Conservation (phyloP, 2,329 filamentous ascomycete species). For the Epichloe scottii region DNA sequence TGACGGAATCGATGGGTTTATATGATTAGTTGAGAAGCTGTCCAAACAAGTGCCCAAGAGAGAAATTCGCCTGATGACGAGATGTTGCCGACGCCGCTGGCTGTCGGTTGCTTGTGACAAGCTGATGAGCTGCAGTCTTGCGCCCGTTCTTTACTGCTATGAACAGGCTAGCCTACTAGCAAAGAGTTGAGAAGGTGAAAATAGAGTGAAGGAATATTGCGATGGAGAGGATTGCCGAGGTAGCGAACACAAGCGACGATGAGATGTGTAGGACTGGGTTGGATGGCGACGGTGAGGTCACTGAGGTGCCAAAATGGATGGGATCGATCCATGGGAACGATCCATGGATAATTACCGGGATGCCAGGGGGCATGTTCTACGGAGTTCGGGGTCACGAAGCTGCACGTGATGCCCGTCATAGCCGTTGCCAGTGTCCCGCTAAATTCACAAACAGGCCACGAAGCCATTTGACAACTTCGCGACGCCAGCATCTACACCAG, state of each 20-base stretch:
- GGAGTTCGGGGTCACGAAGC: too few species aligned
- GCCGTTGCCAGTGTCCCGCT: not conserved
- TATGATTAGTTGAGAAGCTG: not conserved
- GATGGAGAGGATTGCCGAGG: not conserved
- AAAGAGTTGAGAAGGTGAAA: not conserved
- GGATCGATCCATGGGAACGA: too few species aligned
- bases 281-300: not conserved
- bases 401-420: slow-evolving; percentile 6
- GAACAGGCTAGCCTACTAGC: not conserved
- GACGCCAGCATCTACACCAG: not conserved
- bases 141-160: not conserved
- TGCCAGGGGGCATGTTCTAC: too few species aligned
- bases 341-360: too few species aligned
- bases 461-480: not conserved
- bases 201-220: not conserved
- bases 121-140: not conserved
- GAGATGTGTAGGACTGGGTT: not conserved
- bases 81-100: not conserved
- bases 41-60: not conserved
- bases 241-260: not conserved
- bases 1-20: not conserved
- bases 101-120: not conserved
- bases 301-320: too few species aligned
- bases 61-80: not conserved
- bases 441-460: not conserved